These are phyloP conservation scores for Henckelia pumila DNA, from an alignment of 257 asterid species.

Conservation along the genomic window DNA sequence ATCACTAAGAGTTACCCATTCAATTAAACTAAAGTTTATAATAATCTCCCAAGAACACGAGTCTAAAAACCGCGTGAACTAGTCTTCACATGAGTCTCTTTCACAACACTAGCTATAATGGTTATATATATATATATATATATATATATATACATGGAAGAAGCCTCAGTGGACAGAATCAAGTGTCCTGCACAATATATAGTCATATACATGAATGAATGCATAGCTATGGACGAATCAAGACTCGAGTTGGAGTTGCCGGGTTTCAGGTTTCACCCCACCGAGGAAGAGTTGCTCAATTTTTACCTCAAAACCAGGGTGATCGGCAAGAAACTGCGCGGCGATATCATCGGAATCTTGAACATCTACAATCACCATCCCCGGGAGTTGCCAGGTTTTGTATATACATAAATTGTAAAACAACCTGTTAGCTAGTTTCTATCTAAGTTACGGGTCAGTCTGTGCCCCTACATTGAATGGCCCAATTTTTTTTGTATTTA, in stretches of 20 bases:
- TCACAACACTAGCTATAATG: neutral
- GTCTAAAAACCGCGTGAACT: constrained; percentile 30
- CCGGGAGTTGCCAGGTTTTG: constrained; percentile 56
- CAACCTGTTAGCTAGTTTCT: neutral
- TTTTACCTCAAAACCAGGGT: constrained; percentile 57
- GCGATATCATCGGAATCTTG: constrained; percentile 56
- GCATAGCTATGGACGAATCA: constrained; percentile 34
- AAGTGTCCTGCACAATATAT: neutral
- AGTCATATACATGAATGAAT: neutral
- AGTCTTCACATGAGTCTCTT: constrained; percentile 11
- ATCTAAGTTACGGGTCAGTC: too few species aligned
- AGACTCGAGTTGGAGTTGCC: constrained; percentile 40
- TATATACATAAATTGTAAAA: neutral
- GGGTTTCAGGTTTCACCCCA: constrained; percentile 80
- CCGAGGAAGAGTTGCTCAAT: constrained; percentile 66
- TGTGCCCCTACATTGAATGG: too few species aligned
- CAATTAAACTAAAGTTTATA: too few species aligned
- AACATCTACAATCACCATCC: constrained; percentile 71
- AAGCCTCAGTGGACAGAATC: neutral
- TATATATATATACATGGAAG: constrained; percentile 18
- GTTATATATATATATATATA: neutral
- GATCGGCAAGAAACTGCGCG: constrained; percentile 37
- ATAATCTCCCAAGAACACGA: too few species aligned
- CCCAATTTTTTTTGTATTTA: too few species aligned
- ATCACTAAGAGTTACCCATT: too few species aligned